Evolutionary conservation across 805 yeast genomes (phyloP), one percentile per base, ranked within the genome.

Genomic region (Saturnispora ahearnii): DNA sequence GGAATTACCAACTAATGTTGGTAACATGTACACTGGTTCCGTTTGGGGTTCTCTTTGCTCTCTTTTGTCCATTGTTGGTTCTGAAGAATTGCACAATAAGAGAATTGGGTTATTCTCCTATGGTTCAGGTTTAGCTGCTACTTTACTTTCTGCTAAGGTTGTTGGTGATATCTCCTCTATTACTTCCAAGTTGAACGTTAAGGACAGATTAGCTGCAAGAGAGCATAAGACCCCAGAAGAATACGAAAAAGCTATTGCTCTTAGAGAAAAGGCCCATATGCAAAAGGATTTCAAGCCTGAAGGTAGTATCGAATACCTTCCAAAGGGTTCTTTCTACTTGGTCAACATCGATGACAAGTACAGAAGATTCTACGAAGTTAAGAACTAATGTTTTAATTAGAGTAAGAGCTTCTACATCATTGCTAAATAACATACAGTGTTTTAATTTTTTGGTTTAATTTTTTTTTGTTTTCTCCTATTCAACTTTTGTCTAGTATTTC

Each of bases 21-120:
- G 99, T 72, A 93, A 93, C 78, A 85, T 90, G 87, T 93, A 93
- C 78, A 87, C 98, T 42, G 98, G 90, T 56, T 87, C 96, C 33
- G 81, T 88, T 44, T 93, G 86, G 78, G 82, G 95, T 33, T 79
- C 96, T 7, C 76, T 93, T 52, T 77, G 91, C 31, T 91, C 98
- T 12, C 72, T 88, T 57, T 73, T 93, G 60, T 79, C 76, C 64
- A 85, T 74, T 64, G 84, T 84, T 55, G 90, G 87, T 41, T 76
- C 78, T 49, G 93, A 82, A 43, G 71, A 77, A 49, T 76, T 91
- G 59, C 88, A 83, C 68, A 78, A 78, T 60, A 87, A 89, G 75
- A 81, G 96, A 69, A 76, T 93, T 62, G 95, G 96, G 60, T 66
- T 90, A 61, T 93, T 90, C 75, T 93, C 99, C 21, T 93, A 93